Evolutionary conservation across 768 basidiomycete genomes (phyloP).

Genomic region (Rhizopogon vulgaris): DNA sequence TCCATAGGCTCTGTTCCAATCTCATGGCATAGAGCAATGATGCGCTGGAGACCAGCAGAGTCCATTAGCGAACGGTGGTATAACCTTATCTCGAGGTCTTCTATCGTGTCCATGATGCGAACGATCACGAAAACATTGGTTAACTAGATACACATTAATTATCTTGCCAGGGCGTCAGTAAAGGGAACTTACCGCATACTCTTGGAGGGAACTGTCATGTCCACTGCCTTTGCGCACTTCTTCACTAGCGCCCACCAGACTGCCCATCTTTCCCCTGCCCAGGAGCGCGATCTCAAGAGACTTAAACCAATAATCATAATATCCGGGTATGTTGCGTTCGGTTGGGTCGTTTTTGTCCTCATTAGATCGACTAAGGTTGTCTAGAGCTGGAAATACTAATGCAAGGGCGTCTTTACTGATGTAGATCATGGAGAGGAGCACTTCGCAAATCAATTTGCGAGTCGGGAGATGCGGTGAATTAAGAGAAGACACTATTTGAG

Average conservation of each 20-base stretch:
- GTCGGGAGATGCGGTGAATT: slow-evolving; percentile 76
- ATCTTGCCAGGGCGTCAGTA: neutral
- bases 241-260: slow-evolving; percentile 89
- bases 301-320: slow-evolving; percentile 88
- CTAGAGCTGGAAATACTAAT: slow-evolving; percentile 71
- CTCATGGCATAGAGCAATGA: slow-evolving; percentile 61
- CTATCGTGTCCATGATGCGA: slow-evolving; percentile 54
- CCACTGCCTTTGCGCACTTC: slow-evolving; percentile 70
- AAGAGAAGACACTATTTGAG: slow-evolving; percentile 75
- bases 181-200: slow-evolving; percentile 68
- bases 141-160: slow-evolving; percentile 33
- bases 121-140: slow-evolving; percentile 71
- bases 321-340: slow-evolving; percentile 41
- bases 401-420: slow-evolving; percentile 56
- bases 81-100: slow-evolving; percentile 79
- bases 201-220: slow-evolving; percentile 63
- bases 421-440: slow-evolving; percentile 69
- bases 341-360: slow-evolving; percentile 17
- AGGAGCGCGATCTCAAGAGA: slow-evolving; percentile 68
- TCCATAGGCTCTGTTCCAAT: slow-evolving; percentile 64
- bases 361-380: slow-evolving; percentile 64
- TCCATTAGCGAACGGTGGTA: slow-evolving; percentile 91
- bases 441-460: slow-evolving; percentile 72
- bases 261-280: slow-evolving; percentile 92
- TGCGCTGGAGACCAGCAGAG: slow-evolving; percentile 69